phyloP scores from a whole-genome alignment of 176 grass and related monocot genomes.

The Avena atlantica region DNA sequence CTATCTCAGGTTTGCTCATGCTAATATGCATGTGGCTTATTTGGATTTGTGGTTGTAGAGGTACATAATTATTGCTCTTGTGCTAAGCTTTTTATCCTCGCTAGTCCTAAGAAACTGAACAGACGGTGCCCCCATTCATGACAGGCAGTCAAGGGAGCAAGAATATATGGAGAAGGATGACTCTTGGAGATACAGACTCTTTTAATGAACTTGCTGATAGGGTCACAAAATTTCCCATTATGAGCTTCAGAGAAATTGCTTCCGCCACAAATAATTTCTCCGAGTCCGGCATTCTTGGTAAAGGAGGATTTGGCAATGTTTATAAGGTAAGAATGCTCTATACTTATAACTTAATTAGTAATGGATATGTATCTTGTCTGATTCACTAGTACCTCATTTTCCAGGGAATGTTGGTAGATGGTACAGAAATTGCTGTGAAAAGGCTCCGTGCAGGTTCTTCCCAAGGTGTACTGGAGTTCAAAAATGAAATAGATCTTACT shows the following conservation, averaged over 20 bases:
- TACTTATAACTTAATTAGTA: not conserved
- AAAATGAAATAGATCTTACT: constrained; percentile 50
- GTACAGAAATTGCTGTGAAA: constrained; percentile 45
- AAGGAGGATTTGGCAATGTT: constrained; percentile 73
- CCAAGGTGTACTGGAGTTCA: constrained; percentile 58
- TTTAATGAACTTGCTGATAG: constrained; percentile 4
- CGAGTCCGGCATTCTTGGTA: constrained; percentile 50
- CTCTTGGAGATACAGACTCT: not conserved
- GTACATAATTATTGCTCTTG: constrained; percentile 15
- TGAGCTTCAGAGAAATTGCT: constrained; percentile 46
- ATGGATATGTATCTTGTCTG: not conserved
- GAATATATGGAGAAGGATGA: not conserved
- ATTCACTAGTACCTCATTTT: not conserved
- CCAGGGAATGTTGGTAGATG: constrained; percentile 43
- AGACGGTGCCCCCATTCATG: not conserved
- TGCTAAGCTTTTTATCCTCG: not conserved
- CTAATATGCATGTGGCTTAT: constrained; percentile 37
- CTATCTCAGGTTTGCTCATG: constrained; percentile 26
- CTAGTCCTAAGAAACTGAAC: not conserved
- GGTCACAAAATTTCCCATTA: constrained; percentile 8
- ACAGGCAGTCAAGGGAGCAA: constrained; percentile 31
- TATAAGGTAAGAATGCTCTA: constrained; percentile 51
- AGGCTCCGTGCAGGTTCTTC: constrained; percentile 44
- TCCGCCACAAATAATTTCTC: constrained; percentile 60
- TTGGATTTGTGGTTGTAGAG: constrained; percentile 32